phyloP scores from a whole-genome alignment of 352 stramenopile species.

The Phytophthora crassamura region DNA sequence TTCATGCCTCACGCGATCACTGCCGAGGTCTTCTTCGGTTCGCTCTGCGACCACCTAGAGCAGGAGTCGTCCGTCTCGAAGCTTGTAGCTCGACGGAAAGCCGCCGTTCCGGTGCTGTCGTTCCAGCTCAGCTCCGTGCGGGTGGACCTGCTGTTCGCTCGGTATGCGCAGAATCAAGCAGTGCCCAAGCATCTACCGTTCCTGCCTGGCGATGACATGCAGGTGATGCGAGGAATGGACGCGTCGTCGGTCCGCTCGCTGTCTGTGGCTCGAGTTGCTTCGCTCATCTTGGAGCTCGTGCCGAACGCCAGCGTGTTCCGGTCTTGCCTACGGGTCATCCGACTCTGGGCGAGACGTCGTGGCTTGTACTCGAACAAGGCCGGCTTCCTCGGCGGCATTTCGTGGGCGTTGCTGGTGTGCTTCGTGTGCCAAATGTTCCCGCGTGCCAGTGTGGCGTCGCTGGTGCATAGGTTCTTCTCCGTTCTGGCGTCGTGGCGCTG shows the following conservation, averaged over 20 bases:
- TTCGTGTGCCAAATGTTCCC: slow-evolving; percentile 91
- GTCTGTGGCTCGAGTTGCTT: slow-evolving; percentile 79
- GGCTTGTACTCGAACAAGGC: slow-evolving; percentile 89
- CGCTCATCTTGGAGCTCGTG: slow-evolving; percentile 83
- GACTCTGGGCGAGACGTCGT: slow-evolving; percentile 75
- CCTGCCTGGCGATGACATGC: slow-evolving; percentile 59
- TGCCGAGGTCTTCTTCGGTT: slow-evolving; percentile 70
- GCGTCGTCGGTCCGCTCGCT: slow-evolving; percentile 75
- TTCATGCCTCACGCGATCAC: slow-evolving; percentile 73
- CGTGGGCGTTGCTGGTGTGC: slow-evolving; percentile 86
- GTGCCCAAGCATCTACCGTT: slow-evolving; percentile 83
- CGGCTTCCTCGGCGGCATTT: slow-evolving; percentile 83
- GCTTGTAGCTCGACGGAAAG: slow-evolving; percentile 79
- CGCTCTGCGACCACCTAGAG: slow-evolving; percentile 60
- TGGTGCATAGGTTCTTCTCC: slow-evolving; percentile 86
- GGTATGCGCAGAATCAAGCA: slow-evolving; percentile 58
- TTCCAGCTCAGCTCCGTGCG: slow-evolving; percentile 76
- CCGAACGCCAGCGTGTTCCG: slow-evolving; percentile 77
- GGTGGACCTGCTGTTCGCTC: slow-evolving; percentile 82
- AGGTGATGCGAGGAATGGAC: slow-evolving; percentile 82
- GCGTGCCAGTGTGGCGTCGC: slow-evolving; percentile 67
- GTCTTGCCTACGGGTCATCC: slow-evolving; percentile 75
- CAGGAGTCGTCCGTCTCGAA: slow-evolving; percentile 50
- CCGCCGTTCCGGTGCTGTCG: slow-evolving; percentile 71
- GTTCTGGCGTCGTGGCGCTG: slow-evolving; percentile 82